A percentile compares a stretch with the other conserved stretches of the same genome.
phyloP scores from a whole-genome alignment of 257 asterid species.

The Leonotis leonurus region DNA sequence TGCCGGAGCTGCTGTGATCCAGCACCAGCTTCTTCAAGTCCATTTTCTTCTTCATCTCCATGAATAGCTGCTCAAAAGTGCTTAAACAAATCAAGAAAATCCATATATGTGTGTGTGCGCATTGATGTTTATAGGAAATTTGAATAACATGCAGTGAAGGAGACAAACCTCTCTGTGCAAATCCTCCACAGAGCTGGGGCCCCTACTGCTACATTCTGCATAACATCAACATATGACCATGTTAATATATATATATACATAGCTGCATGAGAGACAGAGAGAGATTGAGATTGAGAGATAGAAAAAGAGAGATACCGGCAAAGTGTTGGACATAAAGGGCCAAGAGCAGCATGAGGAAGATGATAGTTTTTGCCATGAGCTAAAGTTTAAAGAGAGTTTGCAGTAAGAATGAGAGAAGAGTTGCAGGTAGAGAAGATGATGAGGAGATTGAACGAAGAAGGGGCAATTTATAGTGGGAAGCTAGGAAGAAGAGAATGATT shows the following conservation, averaged over 20 bases:
- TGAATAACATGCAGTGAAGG: not conserved
- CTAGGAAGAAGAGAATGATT: constrained; percentile 17
- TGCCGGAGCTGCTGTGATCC: constrained; percentile 2
- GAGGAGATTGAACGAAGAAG: not conserved
- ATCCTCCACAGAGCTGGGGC: constrained; percentile 14
- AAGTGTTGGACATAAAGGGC: constrained; percentile 18
- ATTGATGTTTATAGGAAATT: not conserved
- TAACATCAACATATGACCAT: not conserved
- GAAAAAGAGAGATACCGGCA: constrained; percentile 28
- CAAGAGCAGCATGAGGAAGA: constrained; percentile 28
- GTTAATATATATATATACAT: not conserved
- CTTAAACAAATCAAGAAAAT: not conserved
- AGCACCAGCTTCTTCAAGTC: constrained; percentile 21
- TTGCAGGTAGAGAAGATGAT: not conserved
- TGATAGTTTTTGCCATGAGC: constrained; percentile 28
- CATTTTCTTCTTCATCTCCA: constrained; percentile 38
- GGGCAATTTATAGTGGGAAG: constrained; percentile 8
- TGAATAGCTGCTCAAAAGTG: constrained; percentile 19
- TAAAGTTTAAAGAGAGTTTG: not conserved
- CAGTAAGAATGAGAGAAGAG: not conserved
- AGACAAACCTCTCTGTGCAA: constrained; percentile 26
- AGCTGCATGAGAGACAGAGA: not conserved
- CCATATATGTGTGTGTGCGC: not conserved
- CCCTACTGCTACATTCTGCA: constrained; percentile 42
- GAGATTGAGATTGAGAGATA: not conserved